Conservation (phyloP, 257 asterid genomes). For the Oldenlandia corymbosa region DNA sequence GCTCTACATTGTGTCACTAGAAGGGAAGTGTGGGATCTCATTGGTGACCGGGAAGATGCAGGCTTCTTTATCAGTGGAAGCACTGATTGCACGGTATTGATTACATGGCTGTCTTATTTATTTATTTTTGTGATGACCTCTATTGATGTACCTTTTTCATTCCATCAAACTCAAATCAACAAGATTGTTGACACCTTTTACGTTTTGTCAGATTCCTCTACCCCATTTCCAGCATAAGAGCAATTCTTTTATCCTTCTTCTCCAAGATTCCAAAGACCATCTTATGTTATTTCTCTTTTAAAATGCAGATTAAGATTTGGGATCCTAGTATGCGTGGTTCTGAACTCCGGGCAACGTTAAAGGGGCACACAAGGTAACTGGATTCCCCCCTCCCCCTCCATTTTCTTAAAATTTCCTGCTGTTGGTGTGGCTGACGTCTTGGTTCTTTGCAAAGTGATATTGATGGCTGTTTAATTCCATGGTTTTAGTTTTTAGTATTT, state of each 20-base stretch:
- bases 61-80: conserved; percentile 96
- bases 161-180: not conserved
- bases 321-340: conserved; percentile 95
- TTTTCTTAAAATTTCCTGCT: conserved; percentile 5
- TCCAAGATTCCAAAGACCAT: not conserved
- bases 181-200: not conserved
- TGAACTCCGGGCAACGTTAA: conserved; percentile 84
- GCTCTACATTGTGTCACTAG: conserved; percentile 91
- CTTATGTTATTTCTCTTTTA: not conserved
- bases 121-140: not conserved
- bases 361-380: conserved; percentile 79
- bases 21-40: conserved; percentile 94
- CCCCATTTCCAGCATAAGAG: not conserved
- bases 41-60: conserved; percentile 94
- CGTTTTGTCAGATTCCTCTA: not conserved
- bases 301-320: conserved; percentile 83
- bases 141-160: not conserved
- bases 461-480: too few species aligned
- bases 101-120: not conserved
- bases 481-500: too few species aligned
- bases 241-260: not conserved
- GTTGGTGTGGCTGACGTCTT: not conserved
- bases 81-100: conserved; percentile 81
- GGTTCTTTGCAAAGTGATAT: too few species aligned
- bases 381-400: not conserved